Evolutionary conservation across 352 stramenopile species (phyloP).

Genomic region (Phytophthora pisi): DNA sequence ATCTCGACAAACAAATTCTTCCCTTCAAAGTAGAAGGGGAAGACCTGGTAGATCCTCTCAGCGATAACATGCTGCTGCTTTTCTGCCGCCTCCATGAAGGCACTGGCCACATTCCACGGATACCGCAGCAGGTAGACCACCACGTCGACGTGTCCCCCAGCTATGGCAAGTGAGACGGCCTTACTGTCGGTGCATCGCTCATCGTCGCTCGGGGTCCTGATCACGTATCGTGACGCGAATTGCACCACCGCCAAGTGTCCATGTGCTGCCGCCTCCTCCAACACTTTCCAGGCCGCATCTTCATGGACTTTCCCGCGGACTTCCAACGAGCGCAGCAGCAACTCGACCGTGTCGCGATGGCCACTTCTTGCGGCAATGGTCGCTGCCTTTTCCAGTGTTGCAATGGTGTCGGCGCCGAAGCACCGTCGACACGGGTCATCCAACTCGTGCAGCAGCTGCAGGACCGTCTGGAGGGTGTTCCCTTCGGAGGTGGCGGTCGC

Average conservation of each 20-base stretch:
- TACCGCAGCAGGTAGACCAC: background rate
- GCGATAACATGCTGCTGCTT: background rate
- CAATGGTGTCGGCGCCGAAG: no score
- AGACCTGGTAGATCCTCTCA: background rate
- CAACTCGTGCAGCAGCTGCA: no score
- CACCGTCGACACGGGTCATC: no score
- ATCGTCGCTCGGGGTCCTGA: background rate
- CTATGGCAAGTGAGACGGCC: background rate
- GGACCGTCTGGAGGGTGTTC: no score
- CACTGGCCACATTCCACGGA: background rate
- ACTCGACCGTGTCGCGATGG: no score
- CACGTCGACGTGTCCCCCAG: background rate
- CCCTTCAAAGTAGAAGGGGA: background rate
- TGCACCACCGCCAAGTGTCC: background rate
- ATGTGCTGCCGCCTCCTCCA: background rate
- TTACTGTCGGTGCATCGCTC: background rate
- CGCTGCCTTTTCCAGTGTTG: no score
- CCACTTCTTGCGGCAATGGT: no score
- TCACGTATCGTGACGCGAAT: background rate
- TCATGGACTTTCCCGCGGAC: no score
- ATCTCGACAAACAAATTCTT: background rate
- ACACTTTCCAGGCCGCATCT: no score
- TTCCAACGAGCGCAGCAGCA: no score
- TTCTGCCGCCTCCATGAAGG: background rate
- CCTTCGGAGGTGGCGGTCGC: no score